A percentile compares a stretch with the other conserved stretches of the same genome.
Conservation (phyloP, 345 rosid species). For the Murraya koenigii region DNA sequence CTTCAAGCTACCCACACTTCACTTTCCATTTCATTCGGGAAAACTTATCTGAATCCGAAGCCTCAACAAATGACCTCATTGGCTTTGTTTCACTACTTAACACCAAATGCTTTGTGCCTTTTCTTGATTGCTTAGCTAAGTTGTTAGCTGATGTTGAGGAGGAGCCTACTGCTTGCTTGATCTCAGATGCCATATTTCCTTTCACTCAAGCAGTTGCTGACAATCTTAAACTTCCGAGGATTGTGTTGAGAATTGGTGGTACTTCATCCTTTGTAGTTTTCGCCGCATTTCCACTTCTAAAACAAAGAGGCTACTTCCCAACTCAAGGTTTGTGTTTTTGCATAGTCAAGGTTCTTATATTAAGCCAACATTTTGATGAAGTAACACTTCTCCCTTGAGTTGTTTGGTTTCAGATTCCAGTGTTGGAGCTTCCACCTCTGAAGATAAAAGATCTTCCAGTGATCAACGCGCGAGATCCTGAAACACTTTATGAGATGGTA, state of each 20-base stretch:
- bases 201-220: constrained; percentile 32
- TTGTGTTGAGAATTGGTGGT: constrained; percentile 32
- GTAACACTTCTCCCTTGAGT: background rate
- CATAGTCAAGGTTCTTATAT: background rate
- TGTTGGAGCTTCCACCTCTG: constrained; percentile 24
- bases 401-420: constrained; percentile 7
- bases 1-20: constrained; percentile 32
- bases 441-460: constrained; percentile 28
- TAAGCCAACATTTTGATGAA: background rate
- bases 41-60: constrained; percentile 13
- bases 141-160: constrained; percentile 13
- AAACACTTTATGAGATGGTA: constrained; percentile 1
- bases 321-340: constrained; percentile 15
- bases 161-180: constrained; percentile 23
- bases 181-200: constrained; percentile 26
- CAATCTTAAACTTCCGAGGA: constrained; percentile 23
- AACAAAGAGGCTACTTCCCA: constrained; percentile 32
- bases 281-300: constrained; percentile 31
- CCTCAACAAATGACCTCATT: background rate
- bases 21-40: constrained; percentile 25
- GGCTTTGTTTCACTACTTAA: constrained; percentile 16
- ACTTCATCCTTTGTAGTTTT: constrained; percentile 28
- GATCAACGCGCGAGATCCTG: background rate
- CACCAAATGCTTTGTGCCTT: constrained; percentile 14
- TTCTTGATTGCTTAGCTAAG: constrained; percentile 24